A percentile compares a stretch with the other conserved stretches of the same genome.
These are phyloP conservation scores for Petunia hybrid DNA, from an alignment of 305 asterid species.

Conservation along the genomic window DNA sequence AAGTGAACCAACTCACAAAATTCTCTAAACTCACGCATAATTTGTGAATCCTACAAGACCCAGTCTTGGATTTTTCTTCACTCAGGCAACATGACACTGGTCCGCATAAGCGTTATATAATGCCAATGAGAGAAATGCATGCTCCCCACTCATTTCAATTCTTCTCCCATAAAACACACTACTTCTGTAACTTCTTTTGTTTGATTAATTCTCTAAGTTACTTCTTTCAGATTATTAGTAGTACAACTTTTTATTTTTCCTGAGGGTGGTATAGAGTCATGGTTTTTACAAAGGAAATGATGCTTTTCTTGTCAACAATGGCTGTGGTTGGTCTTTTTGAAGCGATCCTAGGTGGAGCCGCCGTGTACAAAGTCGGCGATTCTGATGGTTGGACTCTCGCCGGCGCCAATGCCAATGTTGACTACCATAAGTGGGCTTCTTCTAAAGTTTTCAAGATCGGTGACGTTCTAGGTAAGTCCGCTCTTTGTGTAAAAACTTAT, in stretches of 20 bases:
- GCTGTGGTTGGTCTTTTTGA: constrained; percentile 27
- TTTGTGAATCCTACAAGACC: constrained; percentile 10
- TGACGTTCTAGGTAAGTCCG: constrained; percentile 50
- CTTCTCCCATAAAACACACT: too few relatives aligned
- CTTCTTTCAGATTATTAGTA: neutral
- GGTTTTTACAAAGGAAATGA: neutral
- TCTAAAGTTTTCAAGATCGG: constrained; percentile 48
- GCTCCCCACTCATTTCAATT: neutral
- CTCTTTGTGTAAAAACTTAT: neutral
- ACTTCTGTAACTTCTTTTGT: neutral
- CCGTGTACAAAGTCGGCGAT: constrained; percentile 58
- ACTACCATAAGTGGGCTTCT: constrained; percentile 58
- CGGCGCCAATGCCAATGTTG: constrained; percentile 32
- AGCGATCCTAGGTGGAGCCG: neutral
- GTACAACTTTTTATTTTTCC: neutral
- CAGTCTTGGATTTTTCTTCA: neutral
- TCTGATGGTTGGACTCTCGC: constrained; percentile 53
- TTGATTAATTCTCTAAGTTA: neutral
- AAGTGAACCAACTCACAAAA: neutral
- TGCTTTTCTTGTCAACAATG: constrained; percentile 32
- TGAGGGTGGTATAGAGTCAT: neutral
- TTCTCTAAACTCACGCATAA: neutral
- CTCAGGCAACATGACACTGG: too few relatives aligned
- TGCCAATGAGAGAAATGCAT: neutral
- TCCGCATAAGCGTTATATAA: neutral